Base-by-base conservation (phyloP, 164 flowering plant species). In the Taxillus chinensis region DNA sequence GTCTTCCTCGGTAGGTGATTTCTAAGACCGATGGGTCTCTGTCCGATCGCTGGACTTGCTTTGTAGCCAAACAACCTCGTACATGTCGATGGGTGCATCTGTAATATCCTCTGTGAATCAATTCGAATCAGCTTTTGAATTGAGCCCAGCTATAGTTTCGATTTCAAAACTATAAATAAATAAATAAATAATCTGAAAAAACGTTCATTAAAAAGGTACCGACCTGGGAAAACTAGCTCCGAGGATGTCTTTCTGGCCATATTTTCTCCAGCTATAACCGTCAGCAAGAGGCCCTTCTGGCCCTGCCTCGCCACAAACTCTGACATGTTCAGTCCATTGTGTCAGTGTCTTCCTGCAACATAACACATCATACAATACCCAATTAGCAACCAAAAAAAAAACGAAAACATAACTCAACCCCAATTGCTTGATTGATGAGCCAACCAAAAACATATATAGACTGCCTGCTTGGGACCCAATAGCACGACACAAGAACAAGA, bases 171-270 rank as follows among this genome's bases (percentile, higher is more conserved):
- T 27, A 27, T 27, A 27, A 27, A 27, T 27, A 27, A 27, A 27
- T 27, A 27, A 27, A 27, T 2, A 27, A 27, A 27, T 27, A 27
- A 27, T 27, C 27, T 27, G 27, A 27, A 27, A 27, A 27, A 27
- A 27, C 27, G 27, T 27, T 27, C n/a, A n/a, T n/a, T n/a, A n/a
- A n/a, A n/a, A n/a, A 27, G 1, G 1, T 0, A 27, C 68, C 71
- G 56, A 88, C 96, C 96, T 86, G 39, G 92, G 96, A 59, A 61
- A 70, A n/a, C 62, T 80, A 40, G 90, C 79, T 60, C 92, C 96
- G 41, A 83, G 85, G 14, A 88, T 88, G 14, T 80, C 84, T 53
- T 88, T 88, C 71, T 86, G 95, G 17, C 95, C 95, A 67, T 88
- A 88, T 68, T 88, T 88, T 61, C 95, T 79, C 95, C 95, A 87